Evolutionary conservation across 75 land plant species (phyloP).

Genomic region (Adiantum capillusveneris): DNA sequence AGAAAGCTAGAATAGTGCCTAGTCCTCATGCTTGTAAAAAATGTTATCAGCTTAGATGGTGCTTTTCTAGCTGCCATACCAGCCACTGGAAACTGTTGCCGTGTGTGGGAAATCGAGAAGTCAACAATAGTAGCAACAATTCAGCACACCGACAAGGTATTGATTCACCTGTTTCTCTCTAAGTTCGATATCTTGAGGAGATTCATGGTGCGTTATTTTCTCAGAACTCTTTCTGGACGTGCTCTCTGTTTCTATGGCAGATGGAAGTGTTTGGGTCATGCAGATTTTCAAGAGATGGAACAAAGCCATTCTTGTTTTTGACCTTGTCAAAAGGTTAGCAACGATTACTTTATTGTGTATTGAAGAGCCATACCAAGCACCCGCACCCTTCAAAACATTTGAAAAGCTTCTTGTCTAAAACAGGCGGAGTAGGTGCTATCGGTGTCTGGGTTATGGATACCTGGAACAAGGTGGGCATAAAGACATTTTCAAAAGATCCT

Average conservation of each 20-base stretch:
- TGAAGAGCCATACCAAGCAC: too few species aligned
- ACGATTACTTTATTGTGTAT: too few species aligned
- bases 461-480: conserved; percentile 79
- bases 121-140: conserved; percentile 7
- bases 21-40: not conserved
- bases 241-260: conserved; percentile 24
- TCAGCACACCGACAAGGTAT: conserved; percentile 13
- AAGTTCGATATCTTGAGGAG: too few species aligned
- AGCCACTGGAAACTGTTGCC: conserved; percentile 66
- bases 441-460: conserved; percentile 78
- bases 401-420: not conserved
- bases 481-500: conserved; percentile 52
- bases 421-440: conserved; percentile 49
- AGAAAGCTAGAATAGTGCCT: too few species aligned
- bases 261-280: conserved; percentile 77
- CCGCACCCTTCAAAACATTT: too few species aligned
- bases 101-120: conserved; percentile 57
- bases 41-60: conserved; percentile 65
- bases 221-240: too few species aligned
- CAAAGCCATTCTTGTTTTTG: conserved; percentile 80
- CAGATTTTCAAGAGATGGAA: conserved; percentile 83
- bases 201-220: too few species aligned
- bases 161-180: not conserved
- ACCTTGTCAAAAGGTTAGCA: conserved; percentile 52
- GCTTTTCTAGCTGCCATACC: conserved; percentile 78